phyloP scores from a whole-genome alignment of 2,329 filamentous ascomycete species.

The Arthrobotrys sinensis region DNA sequence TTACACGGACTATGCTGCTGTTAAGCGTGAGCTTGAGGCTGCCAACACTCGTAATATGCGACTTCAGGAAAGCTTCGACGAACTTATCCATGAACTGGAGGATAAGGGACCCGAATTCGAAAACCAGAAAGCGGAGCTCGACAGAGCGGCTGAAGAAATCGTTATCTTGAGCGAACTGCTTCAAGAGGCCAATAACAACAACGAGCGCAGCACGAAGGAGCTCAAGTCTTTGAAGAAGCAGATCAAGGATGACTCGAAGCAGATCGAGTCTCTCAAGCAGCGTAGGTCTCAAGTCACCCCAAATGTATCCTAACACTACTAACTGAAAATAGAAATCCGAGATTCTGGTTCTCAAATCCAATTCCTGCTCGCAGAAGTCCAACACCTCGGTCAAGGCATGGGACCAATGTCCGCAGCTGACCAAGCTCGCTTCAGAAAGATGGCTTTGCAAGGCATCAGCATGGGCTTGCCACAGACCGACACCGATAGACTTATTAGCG shows the following conservation, averaged over 20 bases:
- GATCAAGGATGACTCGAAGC: conserved; percentile 74
- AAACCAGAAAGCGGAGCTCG: conserved; percentile 85
- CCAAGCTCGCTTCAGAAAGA: conserved; percentile 80
- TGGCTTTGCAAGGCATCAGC: conserved; percentile 81
- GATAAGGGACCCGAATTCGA: conserved; percentile 89
- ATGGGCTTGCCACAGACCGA: conserved; percentile 81
- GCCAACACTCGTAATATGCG: conserved; percentile 83
- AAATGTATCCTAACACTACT: background rate
- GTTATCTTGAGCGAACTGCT: conserved; percentile 87
- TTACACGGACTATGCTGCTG: conserved; percentile 73
- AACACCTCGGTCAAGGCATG: conserved; percentile 84
- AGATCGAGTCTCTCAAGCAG: conserved; percentile 84
- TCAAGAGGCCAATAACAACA: conserved; percentile 70
- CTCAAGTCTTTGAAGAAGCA: conserved; percentile 84
- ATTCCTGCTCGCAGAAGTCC: conserved; percentile 87
- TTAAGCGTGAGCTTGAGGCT: conserved; percentile 80
- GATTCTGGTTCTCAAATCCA: conserved; percentile 93
- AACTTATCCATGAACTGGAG: conserved; percentile 87
- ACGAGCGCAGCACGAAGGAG: conserved; percentile 72
- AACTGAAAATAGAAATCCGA: conserved; percentile 74
- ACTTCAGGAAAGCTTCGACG: conserved; percentile 83
- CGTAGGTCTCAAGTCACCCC: conserved; percentile 66
- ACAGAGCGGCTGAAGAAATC: conserved; percentile 83
- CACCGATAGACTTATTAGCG: conserved; percentile 89
- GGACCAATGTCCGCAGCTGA: conserved; percentile 81